Conservation (phyloP, 1,139 yeast species). For the Arxiozyma bovina region DNA sequence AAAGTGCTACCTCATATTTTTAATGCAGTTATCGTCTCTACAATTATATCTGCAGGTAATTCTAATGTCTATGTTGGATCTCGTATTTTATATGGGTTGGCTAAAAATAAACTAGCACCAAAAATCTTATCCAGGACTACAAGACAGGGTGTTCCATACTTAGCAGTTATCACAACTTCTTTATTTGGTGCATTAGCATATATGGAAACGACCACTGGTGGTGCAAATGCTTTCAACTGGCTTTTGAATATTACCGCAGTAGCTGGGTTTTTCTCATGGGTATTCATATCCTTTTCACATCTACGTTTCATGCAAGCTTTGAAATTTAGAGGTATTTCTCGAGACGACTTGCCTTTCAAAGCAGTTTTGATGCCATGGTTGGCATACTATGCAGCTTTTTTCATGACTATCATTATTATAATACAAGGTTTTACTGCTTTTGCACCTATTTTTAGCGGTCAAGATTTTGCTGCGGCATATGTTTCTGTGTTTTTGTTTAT, state of each 20-base stretch:
- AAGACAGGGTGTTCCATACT: slow-evolving; percentile 57
- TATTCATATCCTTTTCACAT: slow-evolving; percentile 56
- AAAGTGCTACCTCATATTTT: slow-evolving; percentile 58
- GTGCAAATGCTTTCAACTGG: slow-evolving; percentile 72
- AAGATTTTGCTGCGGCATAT: slow-evolving; percentile 59
- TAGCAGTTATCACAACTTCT: slow-evolving; percentile 51
- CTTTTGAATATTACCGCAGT: slow-evolving; percentile 72
- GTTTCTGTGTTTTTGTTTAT: slow-evolving; percentile 52
- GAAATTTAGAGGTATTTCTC: slow-evolving; percentile 47
- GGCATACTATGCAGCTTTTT: slow-evolving; percentile 47
- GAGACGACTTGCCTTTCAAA: slow-evolving; percentile 63
- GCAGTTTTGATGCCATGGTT: slow-evolving; percentile 56
- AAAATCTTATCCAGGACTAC: slow-evolving; percentile 44
- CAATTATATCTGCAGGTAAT: slow-evolving; percentile 73
- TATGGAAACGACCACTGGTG: slow-evolving; percentile 50
- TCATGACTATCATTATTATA: slow-evolving; percentile 46
- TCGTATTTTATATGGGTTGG: slow-evolving; percentile 59
- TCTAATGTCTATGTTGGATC: slow-evolving; percentile 76
- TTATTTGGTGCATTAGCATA: slow-evolving; percentile 59
- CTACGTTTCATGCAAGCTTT: slow-evolving; percentile 59
- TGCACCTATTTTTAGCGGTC: slow-evolving; percentile 37
- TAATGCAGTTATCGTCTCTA: slow-evolving; percentile 62
- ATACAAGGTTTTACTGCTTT: slow-evolving; percentile 59
- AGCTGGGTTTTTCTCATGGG: slow-evolving; percentile 70
- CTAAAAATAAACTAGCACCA: slow-evolving; percentile 56